phyloP scores from a whole-genome alignment of 1,284 basidiomycete genomes.

The Xanthoconium separans region DNA sequence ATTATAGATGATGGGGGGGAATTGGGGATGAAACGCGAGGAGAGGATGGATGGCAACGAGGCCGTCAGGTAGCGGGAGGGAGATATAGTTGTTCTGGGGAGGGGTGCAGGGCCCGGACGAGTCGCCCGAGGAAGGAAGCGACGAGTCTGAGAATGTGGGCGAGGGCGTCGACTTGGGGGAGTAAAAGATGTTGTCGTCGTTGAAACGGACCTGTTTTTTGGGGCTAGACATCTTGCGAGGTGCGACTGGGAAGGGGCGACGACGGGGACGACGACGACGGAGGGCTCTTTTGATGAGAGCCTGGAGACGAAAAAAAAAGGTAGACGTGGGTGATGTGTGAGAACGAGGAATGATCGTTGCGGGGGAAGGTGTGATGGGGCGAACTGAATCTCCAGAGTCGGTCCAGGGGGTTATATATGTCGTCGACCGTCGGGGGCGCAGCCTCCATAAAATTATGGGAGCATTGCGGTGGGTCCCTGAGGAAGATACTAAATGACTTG shows the following conservation, averaged over 20 bases:
- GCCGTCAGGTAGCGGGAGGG: conserved; percentile 24
- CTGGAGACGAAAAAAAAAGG: conserved; percentile 8
- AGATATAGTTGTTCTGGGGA: conserved; percentile 29
- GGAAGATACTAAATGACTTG: conserved; percentile 8
- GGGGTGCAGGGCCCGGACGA: conserved; percentile 38
- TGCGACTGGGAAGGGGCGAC: conserved; percentile 1
- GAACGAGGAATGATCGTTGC: conserved; percentile 10
- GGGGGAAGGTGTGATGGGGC: conserved; percentile 1
- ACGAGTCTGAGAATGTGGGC: conserved; percentile 39
- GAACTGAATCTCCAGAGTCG: not conserved
- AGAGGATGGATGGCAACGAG: conserved; percentile 42
- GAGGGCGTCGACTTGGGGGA: conserved; percentile 39
- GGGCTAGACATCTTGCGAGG: conserved; percentile 20
- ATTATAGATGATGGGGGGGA: conserved; percentile 39
- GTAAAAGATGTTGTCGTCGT: conserved; percentile 44
- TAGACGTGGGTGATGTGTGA: conserved; percentile 11
- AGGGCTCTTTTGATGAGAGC: conserved; percentile 11
- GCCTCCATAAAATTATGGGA: conserved; percentile 21
- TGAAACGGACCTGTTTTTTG: conserved; percentile 46
- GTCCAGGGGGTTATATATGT: conserved; percentile 18
- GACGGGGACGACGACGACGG: conserved; percentile 12
- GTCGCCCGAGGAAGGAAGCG: conserved; percentile 38
- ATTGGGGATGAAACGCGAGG: conserved; percentile 41
- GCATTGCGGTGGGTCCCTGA: conserved; percentile 28
- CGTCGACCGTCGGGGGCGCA: conserved; percentile 23